Evolutionary conservation across 305 asterid species (phyloP), one percentile per base, ranked within the genome.

Genomic region (Rubia peregrina): DNA sequence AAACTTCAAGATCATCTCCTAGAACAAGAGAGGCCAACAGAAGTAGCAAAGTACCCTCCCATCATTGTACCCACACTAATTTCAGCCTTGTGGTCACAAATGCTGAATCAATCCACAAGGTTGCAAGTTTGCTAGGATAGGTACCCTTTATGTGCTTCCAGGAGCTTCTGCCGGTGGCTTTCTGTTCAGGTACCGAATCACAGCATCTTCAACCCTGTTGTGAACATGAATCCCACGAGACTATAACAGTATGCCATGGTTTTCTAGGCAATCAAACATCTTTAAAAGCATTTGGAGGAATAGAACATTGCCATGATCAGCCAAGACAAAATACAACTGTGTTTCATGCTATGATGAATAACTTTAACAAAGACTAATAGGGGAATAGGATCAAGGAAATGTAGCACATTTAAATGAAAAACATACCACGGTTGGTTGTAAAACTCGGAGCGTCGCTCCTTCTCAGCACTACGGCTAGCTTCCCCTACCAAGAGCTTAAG

Each of bases 181-280:
- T 73, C 96, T 85, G 80, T 92, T 92, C 78, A 92, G 86, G 83
- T 90, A 92, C 65, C 98, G 96, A 72, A 92, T 88, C 65, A 88
- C 96, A 75, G 98, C 98, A 86, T 92, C 98, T 73, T 92, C 98
- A 68, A 88, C 96, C 98, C 98, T 92, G 89, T 77, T 69, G 38
- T 33, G 70, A 11, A 55, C 65, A 55, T 3, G 48, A 6, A 55
- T 11, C 42, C 53, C 38, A 19, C 19, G 6, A 53, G 59, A 51
- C 59, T 51, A 17, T 6, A 9, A 3, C 19, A 12, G 6, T 42
- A 24, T 26, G 22, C 67, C 33, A 43, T n/a, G 46, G 59, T 51
- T 17, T 30, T 10, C 26, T 33, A 46, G 33, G 48, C 22, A 19
- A 33, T 56, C 61, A 53, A 38, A 33, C 51, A 44, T 0, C 44